Evolutionary conservation across 768 basidiomycete genomes (phyloP), one percentile per base, ranked within the genome.

Genomic region (Russula emetica): DNA sequence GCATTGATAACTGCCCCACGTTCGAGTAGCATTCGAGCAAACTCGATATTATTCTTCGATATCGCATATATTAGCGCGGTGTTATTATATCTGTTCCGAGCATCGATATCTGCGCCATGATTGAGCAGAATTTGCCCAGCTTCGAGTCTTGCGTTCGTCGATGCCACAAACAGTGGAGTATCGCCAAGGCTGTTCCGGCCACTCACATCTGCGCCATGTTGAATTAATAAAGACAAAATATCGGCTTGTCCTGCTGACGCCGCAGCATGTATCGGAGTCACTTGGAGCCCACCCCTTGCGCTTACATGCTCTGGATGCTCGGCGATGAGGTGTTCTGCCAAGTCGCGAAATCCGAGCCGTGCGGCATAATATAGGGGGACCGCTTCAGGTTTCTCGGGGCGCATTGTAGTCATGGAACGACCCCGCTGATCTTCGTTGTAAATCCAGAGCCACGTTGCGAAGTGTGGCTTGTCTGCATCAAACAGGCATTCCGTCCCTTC

Each of bases 391-490:
- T 32, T 44, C 13, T 5, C 2, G 11, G 42, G 28, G 42, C 16
- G 28, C 22, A 3, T 14, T 13, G 6, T 34, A 0, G 10, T 0
- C 28, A 8, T 5, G 22, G 60, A 26, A 7, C 16, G 6, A 3
- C 2, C 3, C 22, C 22, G 4, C 0, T n/a, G 0, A 22, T 61
- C 52, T 13, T 4, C 13, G 40, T 52, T 20, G 38, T 61, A 42
- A 44, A 54, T 45, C 60, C 22, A 44, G n/a, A 54, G 18, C 60
- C 60, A 54, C 18, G 30, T 49, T 0, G 52, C 5, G 22, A 61
- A 61, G 13, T 61, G 52, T 26, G 52, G 52, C 20, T 36, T 54
- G 20, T 61, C 52, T 18, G 5, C 13, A 28, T 61, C 60, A 20
- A 61, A 54, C 1, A 61, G 52, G 20, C 40, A 44, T 34, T 36